These are phyloP conservation scores for Fusarium piperis DNA, from an alignment of 2,329 filamentous ascomycete species.

Conservation along the genomic window DNA sequence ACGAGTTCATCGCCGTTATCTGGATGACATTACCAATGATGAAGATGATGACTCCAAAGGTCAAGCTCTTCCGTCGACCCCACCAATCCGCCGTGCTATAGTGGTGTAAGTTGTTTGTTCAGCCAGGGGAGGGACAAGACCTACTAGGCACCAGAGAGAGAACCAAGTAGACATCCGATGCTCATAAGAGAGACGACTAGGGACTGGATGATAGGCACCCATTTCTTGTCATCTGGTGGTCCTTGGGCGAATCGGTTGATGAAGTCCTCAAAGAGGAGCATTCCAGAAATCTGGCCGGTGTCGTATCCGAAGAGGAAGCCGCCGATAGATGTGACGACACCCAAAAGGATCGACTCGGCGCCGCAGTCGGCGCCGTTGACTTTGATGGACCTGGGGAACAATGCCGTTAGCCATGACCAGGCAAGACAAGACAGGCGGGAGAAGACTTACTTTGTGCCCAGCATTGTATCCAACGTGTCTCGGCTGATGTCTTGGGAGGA, in stretches of 20 bases:
- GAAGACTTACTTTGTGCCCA: constrained; percentile 36
- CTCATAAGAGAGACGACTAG: constrained; percentile 66
- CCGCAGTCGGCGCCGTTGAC: constrained; percentile 56
- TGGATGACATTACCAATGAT: constrained; percentile 73
- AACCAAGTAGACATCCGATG: constrained; percentile 65
- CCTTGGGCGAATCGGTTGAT: constrained; percentile 63
- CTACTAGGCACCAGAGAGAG: constrained; percentile 60
- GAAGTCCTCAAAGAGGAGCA: constrained; percentile 63
- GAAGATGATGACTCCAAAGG: constrained; percentile 65
- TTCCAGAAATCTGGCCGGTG: constrained; percentile 67
- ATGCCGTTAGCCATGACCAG: constrained; percentile 1
- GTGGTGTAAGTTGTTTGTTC: constrained; percentile 6
- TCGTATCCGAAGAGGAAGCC: constrained; percentile 73
- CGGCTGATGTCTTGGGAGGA: constrained; percentile 1
- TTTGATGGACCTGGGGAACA: constrained; percentile 48
- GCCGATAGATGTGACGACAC: constrained; percentile 64
- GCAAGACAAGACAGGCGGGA: not conserved
- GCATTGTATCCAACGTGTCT: constrained; percentile 36
- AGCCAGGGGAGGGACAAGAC: constrained; percentile 3
- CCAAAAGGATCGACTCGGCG: constrained; percentile 54
- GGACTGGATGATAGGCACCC: constrained; percentile 55
- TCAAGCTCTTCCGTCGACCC: constrained; percentile 66
- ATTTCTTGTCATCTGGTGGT: constrained; percentile 52
- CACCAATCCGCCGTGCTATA: constrained; percentile 63
- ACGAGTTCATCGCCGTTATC: constrained; percentile 65